These are phyloP conservation scores for Ceratocystis cacaofunesta DNA, from an alignment of 2,329 filamentous ascomycete genomes.

Conservation along the genomic window DNA sequence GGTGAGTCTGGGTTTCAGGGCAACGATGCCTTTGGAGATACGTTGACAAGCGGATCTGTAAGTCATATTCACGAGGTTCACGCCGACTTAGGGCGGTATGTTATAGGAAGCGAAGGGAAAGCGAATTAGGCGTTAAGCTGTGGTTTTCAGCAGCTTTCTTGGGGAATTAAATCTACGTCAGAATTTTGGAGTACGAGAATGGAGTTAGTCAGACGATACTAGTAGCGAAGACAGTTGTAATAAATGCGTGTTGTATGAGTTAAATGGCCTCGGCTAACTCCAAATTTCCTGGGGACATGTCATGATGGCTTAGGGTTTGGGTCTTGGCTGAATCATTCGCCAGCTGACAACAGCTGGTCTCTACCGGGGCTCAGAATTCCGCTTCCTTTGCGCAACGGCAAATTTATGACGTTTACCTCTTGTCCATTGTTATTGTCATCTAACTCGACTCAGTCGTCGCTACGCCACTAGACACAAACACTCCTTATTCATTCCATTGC, in stretches of 20 bases:
- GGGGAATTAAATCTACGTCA: neutral
- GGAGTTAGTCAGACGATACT: neutral
- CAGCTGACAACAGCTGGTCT: neutral
- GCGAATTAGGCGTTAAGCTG: neutral
- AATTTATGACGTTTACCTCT: neutral
- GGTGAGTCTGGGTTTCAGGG: neutral
- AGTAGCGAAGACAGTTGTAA: neutral
- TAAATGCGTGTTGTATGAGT: neutral
- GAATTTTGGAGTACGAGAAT: neutral
- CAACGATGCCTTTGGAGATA: neutral
- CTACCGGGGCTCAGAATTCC: neutral
- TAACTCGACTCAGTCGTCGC: too few relatives aligned
- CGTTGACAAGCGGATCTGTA: neutral
- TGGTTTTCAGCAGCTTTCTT: neutral
- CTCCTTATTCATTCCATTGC: neutral
- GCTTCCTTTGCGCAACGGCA: neutral
- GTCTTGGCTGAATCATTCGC: accelerated
- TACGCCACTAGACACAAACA: neutral
- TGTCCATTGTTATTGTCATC: neutral
- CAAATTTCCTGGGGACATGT: neutral
- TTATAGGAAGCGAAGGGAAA: neutral
- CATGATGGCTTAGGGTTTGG: neutral
- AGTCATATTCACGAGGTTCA: neutral
- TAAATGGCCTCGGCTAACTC: neutral
- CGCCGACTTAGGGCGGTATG: neutral